Conservation (phyloP, 768 basidiomycete genomes). For the Lactifluus rugatus region DNA sequence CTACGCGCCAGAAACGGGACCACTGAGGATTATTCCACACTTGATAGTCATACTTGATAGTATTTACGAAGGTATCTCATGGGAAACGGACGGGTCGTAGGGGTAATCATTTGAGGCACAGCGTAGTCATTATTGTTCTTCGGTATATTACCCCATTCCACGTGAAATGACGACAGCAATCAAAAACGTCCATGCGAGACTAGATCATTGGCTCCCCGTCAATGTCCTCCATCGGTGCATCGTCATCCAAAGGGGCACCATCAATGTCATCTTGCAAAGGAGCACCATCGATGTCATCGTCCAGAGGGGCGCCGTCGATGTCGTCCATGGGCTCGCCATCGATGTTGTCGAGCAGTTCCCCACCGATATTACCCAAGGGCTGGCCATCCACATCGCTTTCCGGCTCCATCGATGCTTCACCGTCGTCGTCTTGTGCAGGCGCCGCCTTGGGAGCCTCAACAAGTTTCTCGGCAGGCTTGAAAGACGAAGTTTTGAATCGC, state of each 20-base stretch:
- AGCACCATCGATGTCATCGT: slow-evolving; percentile 24
- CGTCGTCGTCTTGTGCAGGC: slow-evolving; percentile 27
- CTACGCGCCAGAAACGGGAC: slow-evolving; percentile 16
- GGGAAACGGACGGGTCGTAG: not conserved
- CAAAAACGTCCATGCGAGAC: not conserved
- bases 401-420: slow-evolving; percentile 34
- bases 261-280: slow-evolving; percentile 21
- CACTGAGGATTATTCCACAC: not conserved
- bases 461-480: slow-evolving; percentile 54
- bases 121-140: slow-evolving; percentile 4
- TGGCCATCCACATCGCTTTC: slow-evolving; percentile 45
- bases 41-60: no score
- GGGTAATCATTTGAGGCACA: not conserved
- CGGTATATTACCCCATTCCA: not conserved
- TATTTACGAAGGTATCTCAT: slow-evolving; percentile 3
- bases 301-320: slow-evolving; percentile 34
- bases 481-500: slow-evolving; percentile 70
- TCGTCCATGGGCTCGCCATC: slow-evolving; percentile 27
- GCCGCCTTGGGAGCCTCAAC: slow-evolving; percentile 22
- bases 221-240: slow-evolving; percentile 27
- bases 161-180: not conserved
- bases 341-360: slow-evolving; percentile 29
- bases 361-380: slow-evolving; percentile 39
- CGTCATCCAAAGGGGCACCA: slow-evolving; percentile 21
- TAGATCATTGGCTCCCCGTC: slow-evolving; percentile 29